Conservation (phyloP, 768 basidiomycete genomes). For the Mrakia hoshinonis region DNA sequence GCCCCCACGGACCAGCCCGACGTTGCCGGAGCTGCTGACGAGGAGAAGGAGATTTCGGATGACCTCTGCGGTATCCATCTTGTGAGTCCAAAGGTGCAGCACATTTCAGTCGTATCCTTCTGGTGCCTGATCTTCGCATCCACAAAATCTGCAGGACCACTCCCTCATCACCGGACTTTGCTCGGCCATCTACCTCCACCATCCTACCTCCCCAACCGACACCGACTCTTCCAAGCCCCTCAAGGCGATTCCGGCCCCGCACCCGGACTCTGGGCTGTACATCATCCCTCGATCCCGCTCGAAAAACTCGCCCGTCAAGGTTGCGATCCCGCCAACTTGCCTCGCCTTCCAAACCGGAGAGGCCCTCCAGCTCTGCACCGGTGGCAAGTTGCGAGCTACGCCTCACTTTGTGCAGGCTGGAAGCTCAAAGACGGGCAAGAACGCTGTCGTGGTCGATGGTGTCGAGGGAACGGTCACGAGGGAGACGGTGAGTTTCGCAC, state of each 20-base stretch:
- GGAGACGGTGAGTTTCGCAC: conserved; percentile 53
- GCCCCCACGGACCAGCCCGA: conserved; percentile 50
- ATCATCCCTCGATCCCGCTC: conserved; percentile 71
- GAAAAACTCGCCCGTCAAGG: conserved; percentile 55
- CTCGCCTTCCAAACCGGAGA: conserved; percentile 97
- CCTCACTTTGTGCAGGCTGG: conserved; percentile 30
- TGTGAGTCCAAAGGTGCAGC: background rate
- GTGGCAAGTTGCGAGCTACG: conserved; percentile 69
- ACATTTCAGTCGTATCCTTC: background rate
- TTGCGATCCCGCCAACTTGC: conserved; percentile 69
- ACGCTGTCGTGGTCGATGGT: conserved; percentile 28
- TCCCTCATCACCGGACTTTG: conserved; percentile 76
- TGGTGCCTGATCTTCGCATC: background rate
- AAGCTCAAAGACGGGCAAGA: conserved; percentile 22
- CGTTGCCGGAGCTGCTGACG: conserved; percentile 33
- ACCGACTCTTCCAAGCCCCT: conserved; percentile 40
- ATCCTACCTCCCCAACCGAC: conserved; percentile 37
- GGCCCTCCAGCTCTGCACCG: conserved; percentile 79
- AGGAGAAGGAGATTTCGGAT: conserved; percentile 46
- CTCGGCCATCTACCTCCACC: conserved; percentile 70
- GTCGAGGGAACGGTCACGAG: conserved; percentile 51
- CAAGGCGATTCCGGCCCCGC: conserved; percentile 55
- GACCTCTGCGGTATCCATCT: conserved; percentile 93
- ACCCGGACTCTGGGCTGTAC: conserved; percentile 73
- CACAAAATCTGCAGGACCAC: conserved; percentile 51